Percentiles rank a stretch among this genome's conserved stretches.
Conservation (phyloP, 305 asterid genomes). For the Fraxinus floribunda region DNA sequence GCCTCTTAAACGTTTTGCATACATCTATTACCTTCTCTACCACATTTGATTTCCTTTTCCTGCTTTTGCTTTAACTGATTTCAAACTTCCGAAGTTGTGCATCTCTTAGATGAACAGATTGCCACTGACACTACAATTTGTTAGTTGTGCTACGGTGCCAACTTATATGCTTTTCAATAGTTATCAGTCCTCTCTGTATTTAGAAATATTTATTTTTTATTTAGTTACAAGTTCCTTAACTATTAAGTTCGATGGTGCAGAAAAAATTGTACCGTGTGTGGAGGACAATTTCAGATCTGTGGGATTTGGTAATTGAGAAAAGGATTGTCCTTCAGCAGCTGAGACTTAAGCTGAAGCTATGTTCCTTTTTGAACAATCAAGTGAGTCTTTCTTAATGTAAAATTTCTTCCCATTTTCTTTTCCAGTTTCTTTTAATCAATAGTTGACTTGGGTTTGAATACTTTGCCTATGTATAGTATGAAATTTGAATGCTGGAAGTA, state of each 20-base stretch:
- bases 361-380: slow-evolving; percentile 53
- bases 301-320: slow-evolving; percentile 46
- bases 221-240: background rate
- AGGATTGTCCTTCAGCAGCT: slow-evolving; percentile 60
- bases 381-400: slow-evolving; percentile 32
- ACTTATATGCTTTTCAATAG: background rate
- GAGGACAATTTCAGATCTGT: slow-evolving; percentile 51
- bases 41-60: background rate
- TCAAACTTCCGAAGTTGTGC: background rate
- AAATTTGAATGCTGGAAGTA: background rate
- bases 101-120: slow-evolving; percentile 8
- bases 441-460: background rate
- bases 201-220: background rate
- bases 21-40: background rate
- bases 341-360: slow-evolving; percentile 55
- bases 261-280: slow-evolving; percentile 44
- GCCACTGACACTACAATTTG: background rate
- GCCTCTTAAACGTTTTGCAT: slow-evolving; percentile 18
- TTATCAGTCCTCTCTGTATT: background rate
- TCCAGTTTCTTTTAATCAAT: background rate
- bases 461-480: background rate
- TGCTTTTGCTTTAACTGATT: background rate
- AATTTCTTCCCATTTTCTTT: background rate
- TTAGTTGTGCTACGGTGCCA: background rate
- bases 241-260: slow-evolving; percentile 24